Percentiles rank a stretch among this genome's conserved stretches.
phyloP scores from a whole-genome alignment of 2,329 filamentous ascomycete species.

The Neonectria magnoliae region DNA sequence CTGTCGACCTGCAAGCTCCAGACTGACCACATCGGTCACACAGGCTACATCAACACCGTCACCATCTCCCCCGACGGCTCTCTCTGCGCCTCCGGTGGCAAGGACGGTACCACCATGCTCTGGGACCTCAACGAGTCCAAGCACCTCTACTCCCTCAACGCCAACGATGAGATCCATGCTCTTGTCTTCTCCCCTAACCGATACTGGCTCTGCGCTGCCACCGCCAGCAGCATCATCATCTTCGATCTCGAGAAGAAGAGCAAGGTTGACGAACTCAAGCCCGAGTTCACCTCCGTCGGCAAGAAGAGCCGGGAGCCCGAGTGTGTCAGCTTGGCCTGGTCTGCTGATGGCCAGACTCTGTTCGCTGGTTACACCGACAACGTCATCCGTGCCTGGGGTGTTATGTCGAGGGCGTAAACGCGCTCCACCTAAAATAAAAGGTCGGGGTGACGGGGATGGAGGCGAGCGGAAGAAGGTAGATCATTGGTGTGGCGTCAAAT shows the following conservation, averaged over 20 bases:
- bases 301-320: conserved; percentile 99
- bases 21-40: conserved; percentile 99
- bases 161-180: conserved; percentile 99
- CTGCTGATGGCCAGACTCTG: conserved; percentile 97
- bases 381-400: conserved; percentile 97
- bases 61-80: conserved; percentile 99
- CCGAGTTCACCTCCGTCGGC: conserved; percentile 95
- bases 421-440: conserved; percentile 41
- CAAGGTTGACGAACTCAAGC: conserved; percentile 99
- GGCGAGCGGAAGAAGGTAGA: conserved; percentile 51
- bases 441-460: conserved; percentile 38
- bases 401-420: conserved; percentile 89
- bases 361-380: conserved; percentile 99
- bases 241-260: conserved; percentile 99
- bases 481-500: conserved; percentile 58
- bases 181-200: conserved; percentile 99
- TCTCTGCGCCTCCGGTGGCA: conserved; percentile 98
- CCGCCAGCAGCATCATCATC: conserved; percentile 98
- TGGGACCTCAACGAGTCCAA: conserved; percentile 99
- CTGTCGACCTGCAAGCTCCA: conserved; percentile 99
- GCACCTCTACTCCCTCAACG: conserved; percentile 99
- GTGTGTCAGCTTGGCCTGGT: conserved; percentile 98
- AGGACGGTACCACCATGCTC: conserved; percentile 99
- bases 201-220: conserved; percentile 99
- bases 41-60: conserved; percentile 99